Base-by-base conservation (phyloP, 768 basidiomycete species). In the Podaxis sp. region DNA sequence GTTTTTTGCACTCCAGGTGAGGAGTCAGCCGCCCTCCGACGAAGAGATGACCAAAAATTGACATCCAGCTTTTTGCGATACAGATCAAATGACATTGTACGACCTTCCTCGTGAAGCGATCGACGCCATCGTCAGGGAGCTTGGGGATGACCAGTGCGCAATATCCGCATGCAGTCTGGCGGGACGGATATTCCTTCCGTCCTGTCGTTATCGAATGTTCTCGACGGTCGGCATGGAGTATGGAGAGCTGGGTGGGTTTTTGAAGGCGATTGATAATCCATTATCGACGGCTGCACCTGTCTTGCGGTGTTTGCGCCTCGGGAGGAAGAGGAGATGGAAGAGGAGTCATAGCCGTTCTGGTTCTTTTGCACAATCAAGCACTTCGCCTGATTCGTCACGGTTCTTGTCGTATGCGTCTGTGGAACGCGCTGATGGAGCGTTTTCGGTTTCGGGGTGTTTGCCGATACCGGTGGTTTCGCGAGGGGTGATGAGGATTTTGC, bases 181-280 rank as follows among this genome's bases (percentile, higher is more conserved):
- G 16, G 46, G 46, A 18, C 18, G 46, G 57, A 9, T 50, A 23
- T 38, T 58, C 48, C 46, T 58, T 16, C 32, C 47, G 4, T 58
- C 57, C 2, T 58, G 57, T 38, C 57, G 57, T 25, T 50, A 38
- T 25, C 23, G 5, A 7, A 58, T 58, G 57, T 50, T 50, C 48
- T 54, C 35, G 1, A 54, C 52, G 4, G 21, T 54, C 21, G 40
- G 9, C 6, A 3, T 54, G 5, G 18, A 36, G 18, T 37, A 54
- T 38, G 21, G 25, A 23, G 16, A 38, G 21, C 18, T 54, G 25
- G 37, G 37, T 28, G 18, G 13, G 14, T n/a, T 54, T 4, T 28
- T 54, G 9, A 36, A 54, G 2, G 21, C 37, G 18, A 54, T 54
- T 13, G 18, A 54, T 38, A 38, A 18, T 9, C 52, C 52, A 0